These are phyloP conservation scores for Ganoderma meredithae DNA, from an alignment of 1,284 basidiomycete species.

Conservation along the genomic window DNA sequence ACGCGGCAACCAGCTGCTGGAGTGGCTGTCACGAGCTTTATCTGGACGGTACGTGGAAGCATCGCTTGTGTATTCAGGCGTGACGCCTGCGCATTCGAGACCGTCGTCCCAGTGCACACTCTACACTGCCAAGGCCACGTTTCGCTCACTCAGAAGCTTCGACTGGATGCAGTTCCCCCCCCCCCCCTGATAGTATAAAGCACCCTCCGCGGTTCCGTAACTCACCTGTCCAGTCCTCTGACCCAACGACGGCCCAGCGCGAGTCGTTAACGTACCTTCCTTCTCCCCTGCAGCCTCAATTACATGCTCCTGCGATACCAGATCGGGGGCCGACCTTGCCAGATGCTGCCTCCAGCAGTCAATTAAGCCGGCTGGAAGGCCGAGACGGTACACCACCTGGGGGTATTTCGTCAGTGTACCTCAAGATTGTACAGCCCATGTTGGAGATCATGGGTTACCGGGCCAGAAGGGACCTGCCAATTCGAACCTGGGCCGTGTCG, in stretches of 20 bases:
- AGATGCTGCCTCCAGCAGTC: neutral
- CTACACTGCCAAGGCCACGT: neutral
- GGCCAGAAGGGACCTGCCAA: neutral
- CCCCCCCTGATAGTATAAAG: neutral
- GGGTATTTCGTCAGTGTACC: neutral
- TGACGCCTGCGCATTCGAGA: neutral
- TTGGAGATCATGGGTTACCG: conserved; percentile 11
- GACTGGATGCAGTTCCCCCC: neutral
- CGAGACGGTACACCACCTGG: neutral
- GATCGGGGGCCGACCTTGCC: neutral
- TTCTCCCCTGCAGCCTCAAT: neutral
- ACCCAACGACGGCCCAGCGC: neutral
- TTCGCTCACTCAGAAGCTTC: neutral
- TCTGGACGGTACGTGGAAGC: neutral
- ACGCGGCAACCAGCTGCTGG: neutral
- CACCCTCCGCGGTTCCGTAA: neutral
- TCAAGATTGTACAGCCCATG: neutral
- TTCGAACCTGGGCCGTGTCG: conserved; percentile 8
- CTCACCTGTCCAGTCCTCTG: neutral
- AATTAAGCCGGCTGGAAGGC: neutral
- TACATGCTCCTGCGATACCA: neutral
- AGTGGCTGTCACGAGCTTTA: neutral
- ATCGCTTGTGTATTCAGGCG: neutral
- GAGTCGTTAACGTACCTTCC: neutral
- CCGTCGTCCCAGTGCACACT: neutral